These are phyloP conservation scores for Fusarium keratoplasticum DNA, from an alignment of 2,329 filamentous ascomycete genomes.

Conservation along the genomic window DNA sequence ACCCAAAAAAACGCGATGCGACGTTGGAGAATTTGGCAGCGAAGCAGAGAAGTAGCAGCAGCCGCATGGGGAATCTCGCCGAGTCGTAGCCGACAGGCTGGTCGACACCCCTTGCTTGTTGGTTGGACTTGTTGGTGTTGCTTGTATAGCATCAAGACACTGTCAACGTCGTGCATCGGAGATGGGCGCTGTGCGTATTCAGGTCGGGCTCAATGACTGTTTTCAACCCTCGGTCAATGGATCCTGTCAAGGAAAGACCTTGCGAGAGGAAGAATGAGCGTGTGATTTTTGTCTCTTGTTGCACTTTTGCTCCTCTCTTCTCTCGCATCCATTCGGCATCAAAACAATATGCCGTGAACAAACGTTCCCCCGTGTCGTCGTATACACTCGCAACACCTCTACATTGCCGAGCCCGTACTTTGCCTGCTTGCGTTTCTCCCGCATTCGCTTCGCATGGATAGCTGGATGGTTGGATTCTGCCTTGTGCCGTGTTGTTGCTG, in stretches of 20 bases:
- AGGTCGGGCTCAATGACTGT: background rate
- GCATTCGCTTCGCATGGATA: background rate
- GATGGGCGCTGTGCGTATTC: background rate
- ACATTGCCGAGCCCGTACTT: background rate
- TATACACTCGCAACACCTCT: background rate
- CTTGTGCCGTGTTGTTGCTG: background rate
- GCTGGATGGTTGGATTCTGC: background rate
- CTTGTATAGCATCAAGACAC: background rate
- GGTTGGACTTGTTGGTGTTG: background rate
- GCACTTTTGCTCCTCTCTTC: background rate
- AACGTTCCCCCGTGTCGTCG: background rate
- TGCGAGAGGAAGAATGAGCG: background rate
- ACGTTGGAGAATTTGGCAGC: slow-evolving; percentile 8
- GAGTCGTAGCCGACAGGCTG: slow-evolving; percentile 38
- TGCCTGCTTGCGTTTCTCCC: background rate
- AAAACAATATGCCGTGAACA: background rate
- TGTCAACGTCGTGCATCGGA: background rate
- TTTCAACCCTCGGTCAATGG: background rate
- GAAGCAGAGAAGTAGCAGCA: background rate
- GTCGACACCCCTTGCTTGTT: background rate
- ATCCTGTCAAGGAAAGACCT: background rate
- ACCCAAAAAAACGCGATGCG: slow-evolving; percentile 1
- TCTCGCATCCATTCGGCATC: background rate
- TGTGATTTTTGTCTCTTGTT: background rate
- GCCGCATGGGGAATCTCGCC: slow-evolving; percentile 36